phyloP scores from a whole-genome alignment of 2,329 filamentous ascomycete genomes.

The Ophiostoma himal-ulmi region DNA sequence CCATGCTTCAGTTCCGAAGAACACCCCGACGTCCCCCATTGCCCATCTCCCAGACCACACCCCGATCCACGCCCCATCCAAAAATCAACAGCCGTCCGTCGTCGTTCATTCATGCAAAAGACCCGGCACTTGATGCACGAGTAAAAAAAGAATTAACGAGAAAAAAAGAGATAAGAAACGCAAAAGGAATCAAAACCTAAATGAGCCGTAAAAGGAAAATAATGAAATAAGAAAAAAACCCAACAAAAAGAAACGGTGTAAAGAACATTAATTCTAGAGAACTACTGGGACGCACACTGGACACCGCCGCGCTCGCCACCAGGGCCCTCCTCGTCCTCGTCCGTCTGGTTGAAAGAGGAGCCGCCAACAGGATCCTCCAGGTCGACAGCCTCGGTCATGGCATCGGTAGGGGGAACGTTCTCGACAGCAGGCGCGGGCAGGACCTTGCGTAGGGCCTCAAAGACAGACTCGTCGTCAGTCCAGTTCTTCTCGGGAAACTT shows the following conservation, averaged over 20 bases:
- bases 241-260: neutral
- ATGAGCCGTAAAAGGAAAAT: constrained; percentile 12
- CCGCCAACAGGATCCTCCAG: constrained; percentile 77
- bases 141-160: neutral
- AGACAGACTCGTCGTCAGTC: constrained; percentile 60
- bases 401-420: constrained; percentile 66
- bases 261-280: neutral
- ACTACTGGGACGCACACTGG: constrained; percentile 80
- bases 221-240: neutral
- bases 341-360: constrained; percentile 55
- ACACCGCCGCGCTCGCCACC: constrained; percentile 69
- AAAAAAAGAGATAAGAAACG: constrained; percentile 6
- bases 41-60: neutral
- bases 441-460: constrained; percentile 74
- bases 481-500: constrained; percentile 85
- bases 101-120: constrained; percentile 11
- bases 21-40: neutral
- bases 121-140: neutral
- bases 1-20: neutral
- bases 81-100: neutral
- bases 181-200: neutral
- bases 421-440: constrained; percentile 66
- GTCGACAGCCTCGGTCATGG: constrained; percentile 85
- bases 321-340: constrained; percentile 69
- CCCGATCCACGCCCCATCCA: neutral